Base-by-base conservation (phyloP, 768 basidiomycete species). In the Cantharellus anzutake region DNA sequence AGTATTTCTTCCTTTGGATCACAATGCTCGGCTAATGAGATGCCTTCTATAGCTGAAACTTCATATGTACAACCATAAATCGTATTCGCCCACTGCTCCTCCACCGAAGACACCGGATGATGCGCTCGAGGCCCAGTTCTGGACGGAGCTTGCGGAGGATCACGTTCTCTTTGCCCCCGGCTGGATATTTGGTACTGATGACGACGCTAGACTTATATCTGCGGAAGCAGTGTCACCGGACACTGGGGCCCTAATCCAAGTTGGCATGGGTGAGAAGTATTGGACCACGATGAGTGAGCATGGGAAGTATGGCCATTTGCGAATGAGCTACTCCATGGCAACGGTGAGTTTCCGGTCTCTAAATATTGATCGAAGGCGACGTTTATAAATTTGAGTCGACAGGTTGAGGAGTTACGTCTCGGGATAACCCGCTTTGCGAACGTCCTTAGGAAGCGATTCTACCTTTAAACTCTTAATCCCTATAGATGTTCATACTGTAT, bases 151-250 rank as follows among this genome's bases (percentile, higher is more conserved):
- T 4, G 80, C 80, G 2, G 77, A 83, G 52, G 74, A 75, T 29
- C 78, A 80, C 14, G 74, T 89, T 39, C 72, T 89, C 44, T 70
- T 85, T 58, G 77, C 73, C 0, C 84, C 86, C 51, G 85, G 84
- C 64, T 72, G 66, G 63, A 68, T 72, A 60, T 76, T 76, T 61
- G 66, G 67, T 42, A 66, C 65, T 5, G 41, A 64, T 42, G 64
- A 66, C 37, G 65, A 63, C 52, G 51, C 53, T 11, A 48, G 37
- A 61, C 57, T 41, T 64, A 68, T 58, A 62, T 63, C 11, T 68
- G 67, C 3, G 65, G 67, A 4, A 64, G 67, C 51, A 64, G 66
- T 39, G 59, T 65, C 44, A 16, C 57, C 40, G 7, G 41, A 42
- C 57, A 34, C 35, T 41, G n/a, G 16, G 11, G 7, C n/a, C 16